Conservation (phyloP, 1,284 basidiomycete genomes). For the Trichosporon asahii region DNA sequence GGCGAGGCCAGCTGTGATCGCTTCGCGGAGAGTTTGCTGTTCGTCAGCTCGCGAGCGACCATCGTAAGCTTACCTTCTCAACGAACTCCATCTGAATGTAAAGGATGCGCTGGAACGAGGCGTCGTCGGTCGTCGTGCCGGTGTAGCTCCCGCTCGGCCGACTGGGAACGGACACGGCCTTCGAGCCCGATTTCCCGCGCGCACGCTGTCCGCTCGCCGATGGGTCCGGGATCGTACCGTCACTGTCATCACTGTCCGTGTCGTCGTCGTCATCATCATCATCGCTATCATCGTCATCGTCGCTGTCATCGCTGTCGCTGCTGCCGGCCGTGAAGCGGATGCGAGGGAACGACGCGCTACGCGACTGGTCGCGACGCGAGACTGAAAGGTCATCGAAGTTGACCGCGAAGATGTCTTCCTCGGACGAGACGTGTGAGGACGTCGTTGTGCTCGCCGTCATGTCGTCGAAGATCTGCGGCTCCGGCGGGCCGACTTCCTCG, state of each 20-base stretch:
- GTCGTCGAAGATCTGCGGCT: conserved; percentile 21
- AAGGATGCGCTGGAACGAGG: conserved; percentile 40
- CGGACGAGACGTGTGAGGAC: conserved; percentile 16
- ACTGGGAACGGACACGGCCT: conserved; percentile 23
- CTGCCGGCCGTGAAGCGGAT: conserved; percentile 47
- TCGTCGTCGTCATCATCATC: conserved; percentile 30
- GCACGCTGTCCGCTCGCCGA: conserved; percentile 27
- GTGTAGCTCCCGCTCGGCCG: conserved; percentile 25
- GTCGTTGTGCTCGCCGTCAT: conserved; percentile 14
- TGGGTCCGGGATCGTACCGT: conserved; percentile 35
- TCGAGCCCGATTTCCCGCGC: neutral
- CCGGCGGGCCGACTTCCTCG: conserved; percentile 40
- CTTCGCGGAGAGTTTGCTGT: conserved; percentile 54
- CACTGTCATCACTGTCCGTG: conserved; percentile 28
- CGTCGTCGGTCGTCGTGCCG: conserved; percentile 36
- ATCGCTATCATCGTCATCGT: conserved; percentile 21
- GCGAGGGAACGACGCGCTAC: conserved; percentile 47
- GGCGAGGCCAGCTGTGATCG: conserved; percentile 71
- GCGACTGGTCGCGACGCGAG: conserved; percentile 37
- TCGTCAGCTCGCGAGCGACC: neutral
- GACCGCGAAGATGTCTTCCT: conserved; percentile 44
- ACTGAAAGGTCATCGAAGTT: conserved; percentile 47
- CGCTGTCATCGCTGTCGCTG: conserved; percentile 38
- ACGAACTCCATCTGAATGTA: conserved; percentile 54
- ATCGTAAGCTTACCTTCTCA: conserved; percentile 39